These are phyloP conservation scores for Cymbopogon flexuosus DNA, from an alignment of 202 grass and related monocot species.

Conservation along the genomic window DNA sequence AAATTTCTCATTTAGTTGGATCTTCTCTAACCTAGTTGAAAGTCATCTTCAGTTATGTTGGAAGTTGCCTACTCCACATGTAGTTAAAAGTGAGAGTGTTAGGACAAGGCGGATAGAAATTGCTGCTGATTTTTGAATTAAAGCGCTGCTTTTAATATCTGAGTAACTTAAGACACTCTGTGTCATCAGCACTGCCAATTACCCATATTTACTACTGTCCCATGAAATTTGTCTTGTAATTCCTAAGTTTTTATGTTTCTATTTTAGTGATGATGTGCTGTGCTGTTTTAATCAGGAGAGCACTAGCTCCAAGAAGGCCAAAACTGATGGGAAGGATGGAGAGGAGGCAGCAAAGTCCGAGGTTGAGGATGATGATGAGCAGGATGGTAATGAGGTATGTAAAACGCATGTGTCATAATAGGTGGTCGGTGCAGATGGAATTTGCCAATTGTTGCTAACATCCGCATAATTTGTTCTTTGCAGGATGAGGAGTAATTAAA, in stretches of 20 bases:
- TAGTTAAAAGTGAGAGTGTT: background rate
- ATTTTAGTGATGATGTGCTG: no score
- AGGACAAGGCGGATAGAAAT: background rate
- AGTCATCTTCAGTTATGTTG: background rate
- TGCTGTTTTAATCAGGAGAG: conserved; percentile 36
- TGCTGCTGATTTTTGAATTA: background rate
- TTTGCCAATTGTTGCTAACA: conserved; percentile 26
- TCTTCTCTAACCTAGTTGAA: background rate
- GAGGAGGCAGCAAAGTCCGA: conserved; percentile 72
- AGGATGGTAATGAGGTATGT: conserved; percentile 53
- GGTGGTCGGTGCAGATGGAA: background rate
- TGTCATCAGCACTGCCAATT: background rate
- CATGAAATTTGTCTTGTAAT: background rate
- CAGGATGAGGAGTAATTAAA: conserved; percentile 58
- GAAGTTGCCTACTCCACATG: background rate
- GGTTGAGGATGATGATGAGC: conserved; percentile 68
- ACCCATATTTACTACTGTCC: background rate
- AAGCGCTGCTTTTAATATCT: background rate
- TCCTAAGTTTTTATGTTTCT: no score
- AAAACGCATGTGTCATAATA: background rate
- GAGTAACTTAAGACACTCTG: background rate
- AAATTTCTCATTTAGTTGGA: background rate
- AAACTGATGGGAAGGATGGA: conserved; percentile 32
- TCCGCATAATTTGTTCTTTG: conserved; percentile 22
- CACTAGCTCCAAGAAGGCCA: conserved; percentile 57